Percentiles rank a stretch among this genome's conserved stretches.
Evolutionary conservation across 768 basidiomycete species (phyloP).

Genomic region (Rhizopogon vulgaris): DNA sequence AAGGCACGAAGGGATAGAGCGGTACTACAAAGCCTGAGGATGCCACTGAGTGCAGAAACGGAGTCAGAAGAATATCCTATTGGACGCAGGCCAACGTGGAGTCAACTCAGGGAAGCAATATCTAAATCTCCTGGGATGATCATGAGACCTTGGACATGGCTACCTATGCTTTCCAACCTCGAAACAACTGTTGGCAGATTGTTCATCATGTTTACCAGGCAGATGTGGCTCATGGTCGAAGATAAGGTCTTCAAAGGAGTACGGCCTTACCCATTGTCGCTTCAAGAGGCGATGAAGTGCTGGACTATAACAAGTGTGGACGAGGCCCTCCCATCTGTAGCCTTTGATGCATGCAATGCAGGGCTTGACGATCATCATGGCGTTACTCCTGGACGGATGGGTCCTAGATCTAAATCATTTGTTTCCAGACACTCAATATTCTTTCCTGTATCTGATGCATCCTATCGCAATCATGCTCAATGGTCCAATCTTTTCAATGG

Average conservation of each 20-base stretch:
- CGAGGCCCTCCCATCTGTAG: not conserved
- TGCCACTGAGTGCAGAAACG: too few relatives aligned
- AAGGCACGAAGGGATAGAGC: too few relatives aligned
- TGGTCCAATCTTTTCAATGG: too few relatives aligned
- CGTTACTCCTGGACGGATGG: not conserved
- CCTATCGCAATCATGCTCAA: not conserved
- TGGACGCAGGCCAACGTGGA: constrained; percentile 1
- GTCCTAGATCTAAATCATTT: constrained; percentile 2
- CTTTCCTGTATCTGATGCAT: not conserved
- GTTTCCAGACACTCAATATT: not conserved
- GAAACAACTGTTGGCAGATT: not conserved
- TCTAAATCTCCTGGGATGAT: not conserved
- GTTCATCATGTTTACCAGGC: not conserved
- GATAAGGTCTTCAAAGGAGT: not conserved
- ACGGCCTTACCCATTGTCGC: not conserved
- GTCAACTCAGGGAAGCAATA: not conserved
- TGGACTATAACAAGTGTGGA: constrained; percentile 5
- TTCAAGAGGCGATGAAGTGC: constrained; percentile 7
- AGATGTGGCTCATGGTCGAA: not conserved
- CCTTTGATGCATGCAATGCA: constrained; percentile 5
- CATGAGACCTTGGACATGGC: constrained; percentile 1
- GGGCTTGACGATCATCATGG: not conserved
- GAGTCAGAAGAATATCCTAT: not conserved
- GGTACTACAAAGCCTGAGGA: too few relatives aligned
- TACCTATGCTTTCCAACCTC: too few relatives aligned